Evolutionary conservation across 2,329 filamentous ascomycete species (phyloP).

Genomic region (Aspergillus glaucus): DNA sequence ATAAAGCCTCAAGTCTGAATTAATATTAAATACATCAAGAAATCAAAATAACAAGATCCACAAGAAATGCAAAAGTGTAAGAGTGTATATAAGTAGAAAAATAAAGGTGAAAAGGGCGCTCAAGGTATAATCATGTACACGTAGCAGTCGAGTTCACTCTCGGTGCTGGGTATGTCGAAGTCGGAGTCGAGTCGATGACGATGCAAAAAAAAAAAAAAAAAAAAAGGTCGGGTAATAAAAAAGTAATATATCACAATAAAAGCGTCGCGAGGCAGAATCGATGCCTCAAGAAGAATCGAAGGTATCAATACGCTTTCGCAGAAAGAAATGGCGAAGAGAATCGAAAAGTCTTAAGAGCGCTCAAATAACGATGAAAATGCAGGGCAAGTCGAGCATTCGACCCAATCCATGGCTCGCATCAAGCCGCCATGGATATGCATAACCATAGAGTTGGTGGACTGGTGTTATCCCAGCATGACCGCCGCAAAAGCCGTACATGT

Average conservation of each 20-base stretch:
- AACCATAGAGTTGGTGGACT: not conserved
- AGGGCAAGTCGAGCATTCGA: too few relatives aligned
- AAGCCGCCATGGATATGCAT: not conserved
- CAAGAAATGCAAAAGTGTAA: not conserved
- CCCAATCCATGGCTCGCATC: too few relatives aligned
- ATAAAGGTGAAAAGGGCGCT: not conserved
- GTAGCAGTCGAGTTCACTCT: conserved; percentile 5
- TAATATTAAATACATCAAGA: not conserved
- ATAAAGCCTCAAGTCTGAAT: too few relatives aligned
- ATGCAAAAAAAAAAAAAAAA: not conserved
- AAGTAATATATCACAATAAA: not conserved
- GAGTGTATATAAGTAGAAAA: not conserved
- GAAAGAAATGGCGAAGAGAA: too few relatives aligned
- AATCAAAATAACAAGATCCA: not conserved
- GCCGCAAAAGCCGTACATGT: conserved; percentile 34
- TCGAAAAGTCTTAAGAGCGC: too few relatives aligned
- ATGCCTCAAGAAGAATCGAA: too few relatives aligned
- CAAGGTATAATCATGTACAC: conserved; percentile 3
- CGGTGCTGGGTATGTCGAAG: conserved; percentile 11
- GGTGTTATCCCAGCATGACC: conserved; percentile 31
- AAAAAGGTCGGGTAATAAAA: not conserved
- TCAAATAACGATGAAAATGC: too few relatives aligned
- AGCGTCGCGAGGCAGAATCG: too few relatives aligned
- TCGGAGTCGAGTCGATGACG: too few relatives aligned
- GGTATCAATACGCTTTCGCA: too few relatives aligned